These are phyloP conservation scores for Saitozyma podzolica DNA, from an alignment of 768 basidiomycete species.

Conservation along the genomic window DNA sequence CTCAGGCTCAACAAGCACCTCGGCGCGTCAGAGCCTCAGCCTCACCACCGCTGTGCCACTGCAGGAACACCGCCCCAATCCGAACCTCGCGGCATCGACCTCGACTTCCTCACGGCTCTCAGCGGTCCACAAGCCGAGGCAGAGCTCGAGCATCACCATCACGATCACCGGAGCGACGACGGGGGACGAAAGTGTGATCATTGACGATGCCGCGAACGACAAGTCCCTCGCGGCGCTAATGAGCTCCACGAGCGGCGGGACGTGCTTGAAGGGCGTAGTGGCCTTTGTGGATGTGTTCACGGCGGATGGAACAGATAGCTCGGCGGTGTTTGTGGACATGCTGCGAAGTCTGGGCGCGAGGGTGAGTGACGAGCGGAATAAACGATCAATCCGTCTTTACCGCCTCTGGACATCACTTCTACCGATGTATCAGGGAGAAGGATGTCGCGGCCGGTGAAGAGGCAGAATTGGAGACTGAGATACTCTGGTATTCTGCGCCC, in stretches of 20 bases:
- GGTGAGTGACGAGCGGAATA: constrained; percentile 28
- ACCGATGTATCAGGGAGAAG: no score
- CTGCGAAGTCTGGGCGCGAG: constrained; percentile 48
- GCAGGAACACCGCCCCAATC: no score
- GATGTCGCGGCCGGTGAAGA: no score
- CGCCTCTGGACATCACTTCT: no score
- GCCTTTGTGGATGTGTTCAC: constrained; percentile 53
- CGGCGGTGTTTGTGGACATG: constrained; percentile 48
- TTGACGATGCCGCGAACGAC: constrained; percentile 2
- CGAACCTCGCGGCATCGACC: constrained; percentile 8
- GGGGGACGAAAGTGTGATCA: constrained; percentile 13
- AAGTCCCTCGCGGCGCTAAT: constrained; percentile 35
- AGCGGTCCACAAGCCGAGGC: constrained; percentile 27
- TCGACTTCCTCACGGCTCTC: not conserved
- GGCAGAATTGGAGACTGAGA: no score
- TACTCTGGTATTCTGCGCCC: not conserved
- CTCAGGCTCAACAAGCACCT: no score
- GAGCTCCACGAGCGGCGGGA: constrained; percentile 22
- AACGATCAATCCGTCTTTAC: no score
- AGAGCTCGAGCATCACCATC: not conserved
- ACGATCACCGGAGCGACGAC: constrained; percentile 3
- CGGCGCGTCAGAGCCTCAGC: no score
- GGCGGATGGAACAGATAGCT: constrained; percentile 49
- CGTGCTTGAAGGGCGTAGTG: constrained; percentile 49
- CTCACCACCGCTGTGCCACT: no score